These are phyloP conservation scores for Rhipidocladum racemiflorum DNA, from an alignment of 176 grass and related monocot species.

Conservation along the genomic window DNA sequence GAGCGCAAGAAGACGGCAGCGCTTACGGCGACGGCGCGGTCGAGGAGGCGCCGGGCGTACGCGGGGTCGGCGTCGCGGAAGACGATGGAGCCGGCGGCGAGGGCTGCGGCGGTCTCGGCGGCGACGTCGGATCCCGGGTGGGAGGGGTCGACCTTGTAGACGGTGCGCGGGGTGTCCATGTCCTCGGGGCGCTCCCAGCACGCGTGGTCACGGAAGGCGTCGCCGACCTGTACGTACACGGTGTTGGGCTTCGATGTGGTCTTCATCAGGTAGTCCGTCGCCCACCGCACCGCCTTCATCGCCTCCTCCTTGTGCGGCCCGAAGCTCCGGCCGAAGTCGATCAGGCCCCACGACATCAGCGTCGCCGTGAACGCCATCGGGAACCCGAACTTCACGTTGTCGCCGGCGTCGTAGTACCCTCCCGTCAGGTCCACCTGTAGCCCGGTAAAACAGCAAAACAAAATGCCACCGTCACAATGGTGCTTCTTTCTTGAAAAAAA, in stretches of 20 bases:
- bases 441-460: constrained; percentile 28
- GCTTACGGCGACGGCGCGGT: constrained; percentile 71
- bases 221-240: constrained; percentile 86
- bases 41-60: constrained; percentile 72
- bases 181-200: constrained; percentile 98
- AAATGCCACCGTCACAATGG: constrained; percentile 19
- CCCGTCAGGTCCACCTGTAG: constrained; percentile 72
- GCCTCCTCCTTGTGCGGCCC: constrained; percentile 66
- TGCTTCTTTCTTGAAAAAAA: neutral
- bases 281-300: constrained; percentile 59
- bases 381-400: constrained; percentile 98
- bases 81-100: constrained; percentile 84
- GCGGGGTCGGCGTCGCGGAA: constrained; percentile 72
- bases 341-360: constrained; percentile 87
- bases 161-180: constrained; percentile 90
- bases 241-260: constrained; percentile 56
- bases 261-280: constrained; percentile 84
- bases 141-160: constrained; percentile 70
- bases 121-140: constrained; percentile 92
- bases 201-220: constrained; percentile 67
- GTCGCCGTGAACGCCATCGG: constrained; percentile 97
- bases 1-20: neutral
- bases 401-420: constrained; percentile 94
- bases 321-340: constrained; percentile 78
- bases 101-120: constrained; percentile 80